Evolutionary conservation across 2,329 filamentous ascomycete genomes (phyloP).

Genomic region (Scedosporium dehoogii): DNA sequence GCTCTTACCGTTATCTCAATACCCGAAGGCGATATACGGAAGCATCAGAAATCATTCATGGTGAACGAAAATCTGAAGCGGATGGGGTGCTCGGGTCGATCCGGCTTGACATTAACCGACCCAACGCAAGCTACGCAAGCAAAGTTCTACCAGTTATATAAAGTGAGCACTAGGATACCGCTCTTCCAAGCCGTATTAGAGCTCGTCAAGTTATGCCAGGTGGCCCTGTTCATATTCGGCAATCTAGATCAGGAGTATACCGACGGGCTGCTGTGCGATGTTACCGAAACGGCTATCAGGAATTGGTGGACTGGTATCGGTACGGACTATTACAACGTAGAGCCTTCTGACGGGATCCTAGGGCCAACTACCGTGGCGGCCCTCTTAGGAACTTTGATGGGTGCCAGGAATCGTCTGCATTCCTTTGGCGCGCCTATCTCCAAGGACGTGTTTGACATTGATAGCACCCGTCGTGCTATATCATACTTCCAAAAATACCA

Average conservation of each 20-base stretch:
- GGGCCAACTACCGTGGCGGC: constrained; percentile 88
- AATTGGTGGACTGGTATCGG: constrained; percentile 97
- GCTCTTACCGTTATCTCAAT: constrained; percentile 85
- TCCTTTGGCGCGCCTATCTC: constrained; percentile 73
- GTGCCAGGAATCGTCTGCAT: constrained; percentile 79
- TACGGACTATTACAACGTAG: constrained; percentile 81
- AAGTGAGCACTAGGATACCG: constrained; percentile 71
- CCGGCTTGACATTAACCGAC: constrained; percentile 68
- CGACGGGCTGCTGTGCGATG: constrained; percentile 85
- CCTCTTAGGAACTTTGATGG: constrained; percentile 77
- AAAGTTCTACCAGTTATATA: constrained; percentile 88
- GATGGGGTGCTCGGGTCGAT: constrained; percentile 81
- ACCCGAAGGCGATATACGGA: constrained; percentile 73
- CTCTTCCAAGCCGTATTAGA: constrained; percentile 74
- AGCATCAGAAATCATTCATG: constrained; percentile 74
- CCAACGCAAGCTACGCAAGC: constrained; percentile 75
- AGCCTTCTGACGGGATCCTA: constrained; percentile 85
- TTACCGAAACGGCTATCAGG: constrained; percentile 79
- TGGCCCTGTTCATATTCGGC: constrained; percentile 78
- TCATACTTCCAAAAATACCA: constrained; percentile 83
- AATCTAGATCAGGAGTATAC: constrained; percentile 82
- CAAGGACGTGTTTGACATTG: constrained; percentile 87
- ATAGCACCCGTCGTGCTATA: constrained; percentile 73
- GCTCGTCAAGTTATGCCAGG: constrained; percentile 83
- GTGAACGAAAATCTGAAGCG: constrained; percentile 93